Percentiles rank a stretch among this genome's conserved stretches.
Evolutionary conservation across 2,329 filamentous ascomycete genomes (phyloP).

Genomic region (Berkeleyomyces rouxiae): DNA sequence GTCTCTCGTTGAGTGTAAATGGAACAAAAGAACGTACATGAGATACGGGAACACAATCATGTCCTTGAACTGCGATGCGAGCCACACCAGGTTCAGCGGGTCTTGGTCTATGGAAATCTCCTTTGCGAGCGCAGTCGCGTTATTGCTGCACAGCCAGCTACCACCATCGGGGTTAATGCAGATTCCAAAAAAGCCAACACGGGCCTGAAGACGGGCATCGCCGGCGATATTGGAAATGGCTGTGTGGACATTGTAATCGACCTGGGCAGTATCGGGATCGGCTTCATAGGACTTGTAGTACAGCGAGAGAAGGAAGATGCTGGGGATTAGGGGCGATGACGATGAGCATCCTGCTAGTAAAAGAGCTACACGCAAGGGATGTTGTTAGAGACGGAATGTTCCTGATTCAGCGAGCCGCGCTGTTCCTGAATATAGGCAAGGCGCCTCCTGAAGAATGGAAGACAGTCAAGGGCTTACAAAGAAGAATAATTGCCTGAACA

Average conservation of each 20-base stretch:
- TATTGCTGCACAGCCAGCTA: constrained; percentile 89
- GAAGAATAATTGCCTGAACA: constrained; percentile 77
- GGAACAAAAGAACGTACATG: constrained; percentile 42
- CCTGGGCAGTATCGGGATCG: constrained; percentile 67
- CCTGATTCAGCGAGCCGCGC: background rate
- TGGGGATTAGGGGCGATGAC: constrained; percentile 82
- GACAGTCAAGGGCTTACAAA: constrained; percentile 48
- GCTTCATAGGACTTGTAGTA: constrained; percentile 86
- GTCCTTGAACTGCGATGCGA: constrained; percentile 93
- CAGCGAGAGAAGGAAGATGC: constrained; percentile 94
- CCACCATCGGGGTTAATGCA: constrained; percentile 86
- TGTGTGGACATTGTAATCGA: constrained; percentile 71
- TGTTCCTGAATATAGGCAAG: background rate
- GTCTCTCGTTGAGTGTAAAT: background rate
- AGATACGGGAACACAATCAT: constrained; percentile 97
- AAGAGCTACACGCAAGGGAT: constrained; percentile 43
- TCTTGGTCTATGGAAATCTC: constrained; percentile 84
- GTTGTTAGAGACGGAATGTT: background rate
- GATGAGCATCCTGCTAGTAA: constrained; percentile 92
- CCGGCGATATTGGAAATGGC: constrained; percentile 86
- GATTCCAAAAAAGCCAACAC: constrained; percentile 95
- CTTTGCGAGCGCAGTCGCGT: constrained; percentile 81
- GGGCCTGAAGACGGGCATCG: constrained; percentile 65
- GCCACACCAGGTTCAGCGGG: constrained; percentile 91
- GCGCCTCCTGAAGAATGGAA: background rate